Base-by-base conservation (phyloP, 2,329 filamentous ascomycete species). In the Penicillium sp. region DNA sequence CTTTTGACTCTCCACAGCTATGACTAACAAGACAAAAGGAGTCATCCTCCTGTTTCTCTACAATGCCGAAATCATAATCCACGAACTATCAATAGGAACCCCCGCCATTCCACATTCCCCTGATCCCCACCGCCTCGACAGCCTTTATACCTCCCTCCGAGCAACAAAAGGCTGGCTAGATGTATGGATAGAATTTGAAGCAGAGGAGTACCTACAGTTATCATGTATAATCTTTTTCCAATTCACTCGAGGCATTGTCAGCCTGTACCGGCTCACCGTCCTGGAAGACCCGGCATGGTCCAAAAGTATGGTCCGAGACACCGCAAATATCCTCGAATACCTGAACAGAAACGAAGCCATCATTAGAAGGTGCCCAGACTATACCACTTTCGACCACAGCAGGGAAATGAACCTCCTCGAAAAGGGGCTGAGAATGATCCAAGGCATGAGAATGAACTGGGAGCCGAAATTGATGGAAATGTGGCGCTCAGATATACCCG, bases 251-350 rank as follows among this genome's bases (percentile, higher is more conserved):
- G 57, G 57, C 21, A 48, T 70, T 8, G 53, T 68, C 38, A 61
- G 50, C 33, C 48, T 70, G 9, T 68, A 62, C 54, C 64, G 59
- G 36, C 65, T 71, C 17, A 64, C 61, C 33, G 60, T 56, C 4
- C 44, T 71, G 21, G 66, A 71, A 4, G 67, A 70, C 47, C 68
- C 67, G 12, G 55, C 61, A 27, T 71, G 69, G 69, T 68, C 69
- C 31, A 63, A 52, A 35, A 61, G 31, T 10, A 51, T 66, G 53
- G 66, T 70, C 6, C 64, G 65, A 52, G 65, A 64, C 21, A 69
- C 66, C 0, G 66, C 64, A 10, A 66, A 71, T 42, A 25, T 70
- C 1, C 59, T 68, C 12, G 63, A 63, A 29, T 57, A 65, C 9
- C 59, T 70, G 19, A 64, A 67, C 39, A 61, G 57, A 29, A 60